A percentile compares a stretch with the other conserved stretches of the same genome.
phyloP scores from a whole-genome alignment of 148 eudicot genomes.

The Persicaria maculosa region DNA sequence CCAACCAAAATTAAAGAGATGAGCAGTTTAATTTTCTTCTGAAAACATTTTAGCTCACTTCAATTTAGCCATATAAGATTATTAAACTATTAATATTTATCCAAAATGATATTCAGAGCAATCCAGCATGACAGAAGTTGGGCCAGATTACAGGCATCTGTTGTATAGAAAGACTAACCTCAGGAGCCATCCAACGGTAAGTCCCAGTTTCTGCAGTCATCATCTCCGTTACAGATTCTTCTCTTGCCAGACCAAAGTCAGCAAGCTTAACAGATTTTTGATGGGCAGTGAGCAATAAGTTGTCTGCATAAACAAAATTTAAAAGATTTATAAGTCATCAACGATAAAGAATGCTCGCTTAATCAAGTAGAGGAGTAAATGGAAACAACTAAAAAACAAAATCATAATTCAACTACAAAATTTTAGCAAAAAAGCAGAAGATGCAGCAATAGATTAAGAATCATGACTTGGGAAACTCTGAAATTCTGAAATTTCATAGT shows the following conservation, averaged over 20 bases:
- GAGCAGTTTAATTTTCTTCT: not conserved
- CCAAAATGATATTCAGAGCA: not conserved
- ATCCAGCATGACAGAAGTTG: not conserved
- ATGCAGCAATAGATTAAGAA: not conserved
- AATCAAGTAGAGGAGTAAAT: not conserved
- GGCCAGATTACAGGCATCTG: not conserved
- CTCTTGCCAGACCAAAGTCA: constrained; percentile 98
- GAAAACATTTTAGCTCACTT: not conserved
- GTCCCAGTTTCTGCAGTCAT: constrained; percentile 99
- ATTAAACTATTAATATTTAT: not conserved
- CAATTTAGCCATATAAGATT: not conserved
- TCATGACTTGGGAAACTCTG: no score
- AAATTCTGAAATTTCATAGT: no score
- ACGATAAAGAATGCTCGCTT: not conserved
- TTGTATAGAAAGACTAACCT: constrained; percentile 39
- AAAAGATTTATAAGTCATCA: constrained; percentile 11
- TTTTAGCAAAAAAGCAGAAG: not conserved
- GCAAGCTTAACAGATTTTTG: constrained; percentile 91
- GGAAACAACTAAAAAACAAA: not conserved
- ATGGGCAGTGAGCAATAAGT: constrained; percentile 85
- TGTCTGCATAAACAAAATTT: constrained; percentile 51
- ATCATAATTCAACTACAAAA: not conserved
- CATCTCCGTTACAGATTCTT: constrained; percentile 95
- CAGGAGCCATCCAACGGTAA: constrained; percentile 99
- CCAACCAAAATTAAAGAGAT: not conserved